These are phyloP conservation scores for Thozetella sp. DNA, from an alignment of 495 filamentous ascomycete species.

Conservation along the genomic window DNA sequence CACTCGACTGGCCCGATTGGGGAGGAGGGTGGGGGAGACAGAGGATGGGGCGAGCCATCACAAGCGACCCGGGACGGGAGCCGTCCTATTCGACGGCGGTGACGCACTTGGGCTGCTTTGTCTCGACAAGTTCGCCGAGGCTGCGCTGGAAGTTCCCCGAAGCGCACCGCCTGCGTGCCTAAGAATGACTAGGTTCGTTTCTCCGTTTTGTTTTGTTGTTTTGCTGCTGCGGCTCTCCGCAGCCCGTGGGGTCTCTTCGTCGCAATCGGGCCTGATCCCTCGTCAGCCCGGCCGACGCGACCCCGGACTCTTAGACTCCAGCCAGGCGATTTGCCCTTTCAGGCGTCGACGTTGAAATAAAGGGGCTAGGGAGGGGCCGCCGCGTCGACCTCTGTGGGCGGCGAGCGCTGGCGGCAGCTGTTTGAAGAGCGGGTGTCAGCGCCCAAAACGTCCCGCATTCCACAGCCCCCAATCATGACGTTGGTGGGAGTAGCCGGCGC, in stretches of 20 bases:
- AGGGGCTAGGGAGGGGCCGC: too few relatives aligned
- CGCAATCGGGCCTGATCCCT: too few relatives aligned
- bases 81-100: background rate
- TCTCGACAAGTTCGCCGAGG: background rate
- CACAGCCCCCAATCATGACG: constrained; percentile 2
- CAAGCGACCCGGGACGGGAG: background rate
- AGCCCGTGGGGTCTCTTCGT: background rate
- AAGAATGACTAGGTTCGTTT: too few relatives aligned
- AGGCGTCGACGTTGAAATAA: too few relatives aligned
- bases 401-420: background rate
- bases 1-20: too few relatives aligned
- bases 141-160: background rate
- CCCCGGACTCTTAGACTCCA: too few relatives aligned
- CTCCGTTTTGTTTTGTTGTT: too few relatives aligned
- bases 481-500: constrained; percentile 1
- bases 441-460: background rate
- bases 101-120: background rate
- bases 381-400: background rate
- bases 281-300: too few relatives aligned
- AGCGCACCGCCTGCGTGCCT: background rate
- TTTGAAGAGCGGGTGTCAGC: background rate
- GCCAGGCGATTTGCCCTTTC: too few relatives aligned
- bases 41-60: too few relatives aligned
- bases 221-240: too few relatives aligned
- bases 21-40: too few relatives aligned